Evolutionary conservation across 768 basidiomycete species (phyloP), one percentile per base, ranked within the genome.

Genomic region (Xanthoconium stramineum): DNA sequence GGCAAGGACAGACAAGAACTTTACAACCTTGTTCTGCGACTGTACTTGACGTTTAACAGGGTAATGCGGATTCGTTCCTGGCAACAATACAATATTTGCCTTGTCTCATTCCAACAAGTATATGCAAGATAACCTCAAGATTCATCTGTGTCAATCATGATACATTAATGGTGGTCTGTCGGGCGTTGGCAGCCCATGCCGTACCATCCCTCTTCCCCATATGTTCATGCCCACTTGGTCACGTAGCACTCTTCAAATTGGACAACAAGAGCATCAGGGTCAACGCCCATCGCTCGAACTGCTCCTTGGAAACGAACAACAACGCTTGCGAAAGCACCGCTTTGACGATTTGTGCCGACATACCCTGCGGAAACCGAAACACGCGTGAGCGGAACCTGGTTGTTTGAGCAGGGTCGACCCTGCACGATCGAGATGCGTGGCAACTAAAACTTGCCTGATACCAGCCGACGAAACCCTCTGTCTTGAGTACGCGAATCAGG

Each of bases 231-330:
- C 24, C 24, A 24, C 24, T 4, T 24, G 24, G 17, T 60, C 49
- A 70, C 19, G 60, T 48, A 2, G 47, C n/a, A 10, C 53, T 29
- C 24, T 57, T 52, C 33, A 69, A 51, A 59, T 62, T 77, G 32
- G 82, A 72, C 36, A 74, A 73, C 40, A 87, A 56, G 24, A 84
- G 70, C 78, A 91, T 84, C 56, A 94, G 80, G 13, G 79, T 72
- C 52, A 93, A 75, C 1, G 92, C 86, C 82, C 89, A 96, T 5
- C 83, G 83, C 69, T 99, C 97, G 65, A 99, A 95, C 66, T 94
- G 91, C 66, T 98, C 96, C 74, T 99, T 99, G 60, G 94, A 91
- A 77, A 96, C 89, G 78, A 99, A 99, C 51, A 98, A 75, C 60
- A 99, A 78, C 3, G 94, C 96, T 72, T 99, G 97, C 9, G 93